Evolutionary conservation across 176 grass and related monocot species (phyloP).

Genomic region (Juncus inflexus): DNA sequence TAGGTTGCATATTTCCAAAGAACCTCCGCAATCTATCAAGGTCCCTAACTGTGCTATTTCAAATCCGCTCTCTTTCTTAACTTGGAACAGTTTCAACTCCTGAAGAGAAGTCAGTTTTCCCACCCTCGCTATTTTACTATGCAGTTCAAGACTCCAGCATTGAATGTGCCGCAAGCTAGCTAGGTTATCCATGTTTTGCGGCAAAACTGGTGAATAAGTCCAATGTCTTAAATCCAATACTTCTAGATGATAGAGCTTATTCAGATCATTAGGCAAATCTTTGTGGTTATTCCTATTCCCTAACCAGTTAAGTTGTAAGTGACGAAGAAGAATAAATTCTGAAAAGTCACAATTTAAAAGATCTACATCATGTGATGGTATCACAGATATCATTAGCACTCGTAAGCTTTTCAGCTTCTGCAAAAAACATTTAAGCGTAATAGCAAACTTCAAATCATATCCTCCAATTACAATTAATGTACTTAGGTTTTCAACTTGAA

Average conservation of each 20-base stretch:
- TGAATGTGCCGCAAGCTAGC: neutral
- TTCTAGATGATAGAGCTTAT: conserved; percentile 16
- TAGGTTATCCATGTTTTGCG: conserved; percentile 22
- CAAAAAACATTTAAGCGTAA: neutral
- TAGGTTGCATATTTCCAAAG: conserved; percentile 18
- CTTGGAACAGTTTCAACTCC: conserved; percentile 9
- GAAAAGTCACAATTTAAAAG: neutral
- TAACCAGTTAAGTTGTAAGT: neutral
- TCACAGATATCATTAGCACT: neutral
- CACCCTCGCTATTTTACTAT: conserved; percentile 24
- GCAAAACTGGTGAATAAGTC: neutral
- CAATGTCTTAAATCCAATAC: conserved; percentile 21
- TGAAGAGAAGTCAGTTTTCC: conserved; percentile 10
- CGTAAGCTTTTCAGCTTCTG: conserved; percentile 5
- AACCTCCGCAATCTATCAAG: conserved; percentile 8
- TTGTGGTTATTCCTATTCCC: neutral
- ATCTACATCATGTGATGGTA: neutral
- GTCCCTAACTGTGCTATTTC: conserved; percentile 4
- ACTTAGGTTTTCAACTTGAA: conserved; percentile 9
- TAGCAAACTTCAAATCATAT: neutral
- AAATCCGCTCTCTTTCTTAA: conserved; percentile 20
- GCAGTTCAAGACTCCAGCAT: neutral
- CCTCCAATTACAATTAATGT: conserved; percentile 26
- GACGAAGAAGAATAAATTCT: conserved; percentile 20
- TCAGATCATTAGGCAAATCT: neutral